Conservation (phyloP, 345 rosid species). For the Gossypium arboreum region DNA sequence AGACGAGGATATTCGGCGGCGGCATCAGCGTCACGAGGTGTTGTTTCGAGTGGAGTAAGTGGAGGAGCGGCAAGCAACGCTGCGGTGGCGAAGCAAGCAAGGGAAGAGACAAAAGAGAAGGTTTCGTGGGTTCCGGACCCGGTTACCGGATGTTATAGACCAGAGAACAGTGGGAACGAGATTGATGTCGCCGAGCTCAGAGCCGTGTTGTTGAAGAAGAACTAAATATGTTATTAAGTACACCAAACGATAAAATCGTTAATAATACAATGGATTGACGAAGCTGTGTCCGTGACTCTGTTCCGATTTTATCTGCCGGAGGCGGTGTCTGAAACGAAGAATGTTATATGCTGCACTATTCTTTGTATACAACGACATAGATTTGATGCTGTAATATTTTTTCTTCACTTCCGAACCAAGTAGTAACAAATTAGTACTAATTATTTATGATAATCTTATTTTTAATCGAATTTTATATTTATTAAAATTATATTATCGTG, state of each 20-base stretch:
- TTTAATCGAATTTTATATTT: no score
- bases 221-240: background rate
- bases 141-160: constrained; percentile 60
- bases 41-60: constrained; percentile 16
- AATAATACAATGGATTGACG: background rate
- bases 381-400: background rate
- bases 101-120: constrained; percentile 40
- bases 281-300: background rate
- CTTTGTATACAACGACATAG: background rate
- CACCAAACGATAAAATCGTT: background rate
- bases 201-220: constrained; percentile 37
- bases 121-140: constrained; percentile 72
- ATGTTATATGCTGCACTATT: background rate
- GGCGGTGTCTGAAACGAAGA: background rate
- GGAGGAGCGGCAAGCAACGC: constrained; percentile 18
- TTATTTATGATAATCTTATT: background rate
- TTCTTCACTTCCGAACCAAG: background rate
- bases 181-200: constrained; percentile 58
- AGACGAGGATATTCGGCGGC: constrained; percentile 39
- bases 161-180: constrained; percentile 48
- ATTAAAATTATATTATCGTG: no score
- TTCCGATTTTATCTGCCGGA: no score
- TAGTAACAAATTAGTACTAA: no score
- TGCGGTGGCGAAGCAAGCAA: constrained; percentile 36
- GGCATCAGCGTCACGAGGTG: constrained; percentile 33